These are phyloP conservation scores for Kalanchoe fedtschenkoi DNA, from an alignment of 164 flowering plant species.

Conservation along the genomic window DNA sequence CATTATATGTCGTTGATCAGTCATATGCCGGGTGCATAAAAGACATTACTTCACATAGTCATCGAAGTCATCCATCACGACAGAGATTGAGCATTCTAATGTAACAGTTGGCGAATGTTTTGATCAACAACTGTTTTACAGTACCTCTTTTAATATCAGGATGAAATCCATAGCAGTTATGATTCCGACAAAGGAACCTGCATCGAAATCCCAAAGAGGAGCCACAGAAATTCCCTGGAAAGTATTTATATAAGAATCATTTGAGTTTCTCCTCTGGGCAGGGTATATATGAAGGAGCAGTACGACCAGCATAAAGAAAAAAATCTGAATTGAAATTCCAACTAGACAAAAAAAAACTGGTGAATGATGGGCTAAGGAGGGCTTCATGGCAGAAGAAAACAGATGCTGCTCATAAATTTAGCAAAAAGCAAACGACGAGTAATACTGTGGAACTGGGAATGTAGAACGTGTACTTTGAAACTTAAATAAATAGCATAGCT, in stretches of 20 bases:
- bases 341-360: neutral
- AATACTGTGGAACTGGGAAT: too few species aligned
- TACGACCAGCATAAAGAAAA: neutral
- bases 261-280: constrained; percentile 7
- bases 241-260: constrained; percentile 17
- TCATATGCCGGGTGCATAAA: neutral
- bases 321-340: neutral
- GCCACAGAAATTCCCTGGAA: constrained; percentile 79
- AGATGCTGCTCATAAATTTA: too few species aligned
- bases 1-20: too few species aligned
- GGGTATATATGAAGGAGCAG: neutral
- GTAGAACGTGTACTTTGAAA: too few species aligned
- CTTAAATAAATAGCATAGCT: neutral
- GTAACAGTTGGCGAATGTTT: neutral
- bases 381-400: neutral
- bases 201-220: constrained; percentile 72
- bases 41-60: neutral
- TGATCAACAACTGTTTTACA: neutral
- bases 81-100: too few species aligned
- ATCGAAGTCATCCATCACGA: neutral
- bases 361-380: neutral
- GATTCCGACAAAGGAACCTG: constrained; percentile 71
- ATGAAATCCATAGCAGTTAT: constrained; percentile 76
- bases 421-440: too few species aligned
- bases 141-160: constrained; percentile 77